Evolutionary conservation across 768 basidiomycete species (phyloP), one percentile per base, ranked within the genome.

Genomic region (Lepiota brunneoincarnata): DNA sequence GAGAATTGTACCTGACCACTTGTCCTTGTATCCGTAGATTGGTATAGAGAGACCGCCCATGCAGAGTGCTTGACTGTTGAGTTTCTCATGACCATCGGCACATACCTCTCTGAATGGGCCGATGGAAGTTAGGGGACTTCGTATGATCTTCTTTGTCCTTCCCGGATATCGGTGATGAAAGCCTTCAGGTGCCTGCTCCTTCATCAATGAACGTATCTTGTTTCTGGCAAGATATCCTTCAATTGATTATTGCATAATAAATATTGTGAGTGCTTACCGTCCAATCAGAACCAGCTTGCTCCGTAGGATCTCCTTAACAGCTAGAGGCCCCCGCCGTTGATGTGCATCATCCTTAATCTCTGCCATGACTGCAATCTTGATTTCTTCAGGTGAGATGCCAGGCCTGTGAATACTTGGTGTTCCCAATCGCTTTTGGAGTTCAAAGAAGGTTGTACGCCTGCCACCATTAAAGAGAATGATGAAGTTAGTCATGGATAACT

Each of bases 31-130:
- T 3, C 56, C 61, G 48, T 68, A 67, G 2, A 65, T 65, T 6
- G 49, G 50, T 6, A 68, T 48, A 5, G 58, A 52, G 26, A 66
- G 62, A 21, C 58, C 61, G 12, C 64, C 66, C 64, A 67, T 67
- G 14, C 40, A 41, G 1, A 68, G 56, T 2, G 61, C 65, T 31
- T 64, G 43, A 10, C 34, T 36, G 12, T 45, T 45, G 17, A 54
- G 34, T 24, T 54, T 54, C 34, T 54, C 35, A 28, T 54, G 65
- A 0, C n/a, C 65, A 48, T 68, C 65, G 17, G 61, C 57, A 50
- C 63, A 62, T 23, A 64, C 45, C 45, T 67, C 61, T 28, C 64
- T 62, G 45, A 58, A 61, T n/a, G 62, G 60, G 0, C 67, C 63
- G 21, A 64, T 47, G 10, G 61, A 58, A 34, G 43, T 42, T 10